Evolutionary conservation across 352 stramenopile genomes (phyloP), one percentile per base, ranked within the genome.

Genomic region (Phytopythium aichiense): DNA sequence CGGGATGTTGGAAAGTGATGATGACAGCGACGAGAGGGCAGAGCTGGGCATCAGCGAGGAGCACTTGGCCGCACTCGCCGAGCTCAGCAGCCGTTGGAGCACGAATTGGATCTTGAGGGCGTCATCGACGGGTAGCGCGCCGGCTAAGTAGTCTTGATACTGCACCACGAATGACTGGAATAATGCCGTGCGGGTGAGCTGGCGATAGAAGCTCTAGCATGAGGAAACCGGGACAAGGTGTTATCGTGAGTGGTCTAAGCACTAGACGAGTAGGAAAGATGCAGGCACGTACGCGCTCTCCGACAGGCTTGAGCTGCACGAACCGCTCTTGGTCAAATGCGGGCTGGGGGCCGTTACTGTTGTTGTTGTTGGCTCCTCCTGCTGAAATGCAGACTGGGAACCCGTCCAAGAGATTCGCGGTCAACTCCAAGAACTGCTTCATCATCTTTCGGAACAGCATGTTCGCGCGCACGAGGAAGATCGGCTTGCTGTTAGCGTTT

Each of bases 91-190:
- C 13, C 56, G 68, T 9, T 68, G 60, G 54, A 74, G 69, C 40
- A 83, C 66, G 38, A 74, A 80, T 23, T 78, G 64, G 28, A 80
- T 66, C 35, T 78, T 78, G n/a, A 66, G 52, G 0, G 67, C 72
- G 16, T 78, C 69, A 31, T 83, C 74, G 35, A 67, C 38, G 5
- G 66, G 15, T 22, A 83, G 16, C 2, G 53, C 42, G 0, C 72
- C 63, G n/a, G 57, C 64, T 35, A 72, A 56, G 45, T 76, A 68
- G 20, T 80, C 69, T 55, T 72, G 59, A 52, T 83, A 71, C 53
- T 80, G 71, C 23, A 38, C 60, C 4, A 84, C 33, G 18, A 80
- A 79, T 28, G 66, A 72, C 58, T 79, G 72, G 52, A 84, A 84
- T 16, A 75, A 68, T 7, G 67, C 66, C 0, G 74, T 73, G 33